Conservation (phyloP, 345 rosid species). For the Gossypium mustelinum region DNA sequence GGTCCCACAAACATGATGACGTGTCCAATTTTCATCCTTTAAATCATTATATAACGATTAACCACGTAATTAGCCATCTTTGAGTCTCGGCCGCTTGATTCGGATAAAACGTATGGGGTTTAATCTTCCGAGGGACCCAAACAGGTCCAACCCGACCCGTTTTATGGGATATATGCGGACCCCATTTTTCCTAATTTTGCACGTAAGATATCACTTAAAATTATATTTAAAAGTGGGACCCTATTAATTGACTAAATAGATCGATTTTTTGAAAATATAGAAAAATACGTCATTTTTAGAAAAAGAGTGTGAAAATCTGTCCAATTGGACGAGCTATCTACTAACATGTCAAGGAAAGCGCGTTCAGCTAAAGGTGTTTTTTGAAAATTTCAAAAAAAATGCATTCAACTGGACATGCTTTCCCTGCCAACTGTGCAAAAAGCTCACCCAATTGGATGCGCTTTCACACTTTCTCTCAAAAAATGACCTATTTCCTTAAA, state of each 20-base stretch:
- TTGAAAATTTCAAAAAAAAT: too few relatives aligned
- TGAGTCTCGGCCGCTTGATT: not conserved
- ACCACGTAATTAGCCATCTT: not conserved
- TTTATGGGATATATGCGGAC: not conserved
- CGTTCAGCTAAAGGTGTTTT: too few relatives aligned
- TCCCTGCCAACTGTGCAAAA: too few relatives aligned
- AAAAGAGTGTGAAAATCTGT: rapidly evolving
- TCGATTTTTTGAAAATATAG: rapidly evolving
- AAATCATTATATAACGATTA: not conserved
- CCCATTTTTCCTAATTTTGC: not conserved
- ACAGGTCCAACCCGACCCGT: not conserved
- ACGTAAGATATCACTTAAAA: not conserved
- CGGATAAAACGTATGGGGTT: not conserved
- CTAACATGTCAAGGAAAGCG: rapidly evolving
- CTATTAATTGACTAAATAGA: not conserved
- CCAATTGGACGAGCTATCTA: rapidly evolving
- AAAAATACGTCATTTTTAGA: too few relatives aligned
- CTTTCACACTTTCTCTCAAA: too few relatives aligned
- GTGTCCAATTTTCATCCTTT: not conserved
- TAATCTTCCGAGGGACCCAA: not conserved
- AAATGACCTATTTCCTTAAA: rapidly evolving
- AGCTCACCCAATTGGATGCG: rapidly evolving
- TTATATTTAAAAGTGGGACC: not conserved
- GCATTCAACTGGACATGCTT: rapidly evolving
- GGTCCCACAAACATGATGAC: not conserved